Evolutionary conservation across 108 stramenopile genomes (phyloP).

Genomic region (Nitzschia putrida): DNA sequence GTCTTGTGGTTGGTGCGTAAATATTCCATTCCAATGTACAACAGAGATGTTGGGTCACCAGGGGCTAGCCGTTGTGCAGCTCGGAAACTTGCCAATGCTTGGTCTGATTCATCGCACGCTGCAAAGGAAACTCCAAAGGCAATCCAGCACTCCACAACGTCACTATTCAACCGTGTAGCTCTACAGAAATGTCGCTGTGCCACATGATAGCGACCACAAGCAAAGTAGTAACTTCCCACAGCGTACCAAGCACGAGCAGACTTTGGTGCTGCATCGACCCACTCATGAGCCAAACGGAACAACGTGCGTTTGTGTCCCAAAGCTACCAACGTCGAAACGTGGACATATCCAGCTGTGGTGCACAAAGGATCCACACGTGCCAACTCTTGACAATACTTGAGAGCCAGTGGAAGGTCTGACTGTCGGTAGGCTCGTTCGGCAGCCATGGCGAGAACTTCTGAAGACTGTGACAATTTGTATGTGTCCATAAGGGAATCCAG

Average conservation of each 20-base stretch:
- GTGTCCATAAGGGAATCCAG: conserved; percentile 58
- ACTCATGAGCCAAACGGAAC: conserved; percentile 90
- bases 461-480: conserved; percentile 61
- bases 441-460: conserved; percentile 74
- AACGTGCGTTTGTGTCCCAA: conserved; percentile 81
- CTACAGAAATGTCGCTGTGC: conserved; percentile 93
- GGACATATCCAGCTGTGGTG: conserved; percentile 46
- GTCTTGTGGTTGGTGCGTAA: conserved; percentile 92
- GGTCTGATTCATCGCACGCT: conserved; percentile 93
- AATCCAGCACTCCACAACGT: conserved; percentile 90
- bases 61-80: conserved; percentile 88
- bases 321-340: conserved; percentile 80
- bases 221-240: conserved; percentile 92
- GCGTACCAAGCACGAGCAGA: conserved; percentile 89
- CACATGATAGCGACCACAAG: conserved; percentile 82
- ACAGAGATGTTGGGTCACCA: conserved; percentile 77
- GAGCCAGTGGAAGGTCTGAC: conserved; percentile 57
- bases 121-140: conserved; percentile 93
- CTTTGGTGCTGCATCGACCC: conserved; percentile 88
- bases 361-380: conserved; percentile 71
- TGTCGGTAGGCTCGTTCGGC: conserved; percentile 71
- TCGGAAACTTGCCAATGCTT: conserved; percentile 93
- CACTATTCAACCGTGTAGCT: conserved; percentile 82
- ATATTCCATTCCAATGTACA: conserved; percentile 98
- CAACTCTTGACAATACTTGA: conserved; percentile 66